A percentile compares a stretch with the other conserved stretches of the same genome.
Conservation (phyloP, 352 stramenopile genomes). For the Globisporangium abappressorium region DNA sequence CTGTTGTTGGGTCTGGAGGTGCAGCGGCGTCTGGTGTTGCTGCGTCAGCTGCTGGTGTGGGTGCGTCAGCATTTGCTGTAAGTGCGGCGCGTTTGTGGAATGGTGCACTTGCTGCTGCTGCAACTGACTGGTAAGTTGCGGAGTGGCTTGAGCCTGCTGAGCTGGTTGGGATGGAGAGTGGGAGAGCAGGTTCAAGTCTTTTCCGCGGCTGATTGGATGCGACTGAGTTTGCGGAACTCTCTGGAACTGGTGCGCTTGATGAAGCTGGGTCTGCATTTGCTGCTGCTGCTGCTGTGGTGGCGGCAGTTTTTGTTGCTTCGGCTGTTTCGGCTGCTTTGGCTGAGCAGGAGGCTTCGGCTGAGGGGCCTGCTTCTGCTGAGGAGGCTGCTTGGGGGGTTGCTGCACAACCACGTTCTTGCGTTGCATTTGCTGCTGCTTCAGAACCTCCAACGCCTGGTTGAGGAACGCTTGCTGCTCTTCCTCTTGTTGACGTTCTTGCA, state of each 20-base stretch:
- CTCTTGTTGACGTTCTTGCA: constrained; percentile 22
- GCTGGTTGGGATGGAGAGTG: constrained; percentile 13
- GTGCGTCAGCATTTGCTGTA: constrained; percentile 39
- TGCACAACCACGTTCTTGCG: constrained; percentile 11
- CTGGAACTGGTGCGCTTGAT: constrained; percentile 33
- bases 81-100: constrained; percentile 22
- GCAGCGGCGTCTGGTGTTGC: constrained; percentile 30
- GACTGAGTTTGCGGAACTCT: constrained; percentile 13
- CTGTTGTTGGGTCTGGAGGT: constrained; percentile 35
- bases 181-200: constrained; percentile 16
- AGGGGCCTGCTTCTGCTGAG: constrained; percentile 15
- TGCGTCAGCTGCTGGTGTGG: constrained; percentile 16
- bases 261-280: constrained; percentile 24
- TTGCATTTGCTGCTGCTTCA: constrained; percentile 28
- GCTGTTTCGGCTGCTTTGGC: constrained; percentile 17
- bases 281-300: constrained; percentile 31
- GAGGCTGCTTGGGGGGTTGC: constrained; percentile 2
- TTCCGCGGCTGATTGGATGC: not conserved
- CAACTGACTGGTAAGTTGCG: constrained; percentile 18
- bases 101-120: constrained; percentile 22
- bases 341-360: constrained; percentile 5
- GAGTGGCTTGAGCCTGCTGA: constrained; percentile 2
- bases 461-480: constrained; percentile 38
- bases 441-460: constrained; percentile 40
- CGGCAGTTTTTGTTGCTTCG: constrained; percentile 20